Percentiles rank a stretch among this genome's conserved stretches.
Conservation (phyloP, 2,329 filamentous ascomycete genomes). For the Sclerotinia sclerotiorum region DNA sequence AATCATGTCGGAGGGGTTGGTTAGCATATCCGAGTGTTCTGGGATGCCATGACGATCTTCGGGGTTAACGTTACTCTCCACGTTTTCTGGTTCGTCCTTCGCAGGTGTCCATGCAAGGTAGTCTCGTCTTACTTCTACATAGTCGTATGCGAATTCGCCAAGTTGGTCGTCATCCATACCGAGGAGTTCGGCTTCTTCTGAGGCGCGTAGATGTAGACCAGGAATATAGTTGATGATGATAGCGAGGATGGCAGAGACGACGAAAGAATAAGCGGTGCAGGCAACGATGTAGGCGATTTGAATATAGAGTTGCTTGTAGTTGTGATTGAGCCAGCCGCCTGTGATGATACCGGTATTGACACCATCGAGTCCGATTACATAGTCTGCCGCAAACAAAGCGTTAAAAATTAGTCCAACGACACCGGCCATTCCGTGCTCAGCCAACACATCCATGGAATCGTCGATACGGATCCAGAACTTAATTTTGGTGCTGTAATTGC, state of each 20-base stretch:
- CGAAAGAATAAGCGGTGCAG: constrained; percentile 66
- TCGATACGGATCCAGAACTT: constrained; percentile 60
- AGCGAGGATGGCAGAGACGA: constrained; percentile 71
- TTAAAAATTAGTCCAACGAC: constrained; percentile 72
- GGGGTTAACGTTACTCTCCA: constrained; percentile 55
- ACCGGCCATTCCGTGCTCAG: constrained; percentile 68
- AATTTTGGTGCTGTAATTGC: constrained; percentile 66
- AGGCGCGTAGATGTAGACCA: constrained; percentile 75
- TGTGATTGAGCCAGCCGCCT: constrained; percentile 74
- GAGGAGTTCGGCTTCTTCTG: constrained; percentile 78
- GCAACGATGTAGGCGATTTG: constrained; percentile 76
- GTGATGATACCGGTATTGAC: constrained; percentile 64
- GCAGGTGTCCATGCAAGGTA: constrained; percentile 86
- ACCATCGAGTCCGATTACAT: constrained; percentile 72
- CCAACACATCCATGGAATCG: constrained; percentile 70
- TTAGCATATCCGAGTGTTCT: constrained; percentile 66
- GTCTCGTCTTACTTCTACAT: constrained; percentile 83
- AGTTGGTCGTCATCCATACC: constrained; percentile 91
- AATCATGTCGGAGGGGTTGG: constrained; percentile 43
- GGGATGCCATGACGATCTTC: constrained; percentile 72
- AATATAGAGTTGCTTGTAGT: constrained; percentile 73
- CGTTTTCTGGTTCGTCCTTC: constrained; percentile 57
- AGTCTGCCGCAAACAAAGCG: constrained; percentile 67
- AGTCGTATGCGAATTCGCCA: constrained; percentile 87
- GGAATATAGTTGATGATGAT: constrained; percentile 74